Conservation (phyloP, 805 yeast genomes). For the Monosporozyma unispora region DNA sequence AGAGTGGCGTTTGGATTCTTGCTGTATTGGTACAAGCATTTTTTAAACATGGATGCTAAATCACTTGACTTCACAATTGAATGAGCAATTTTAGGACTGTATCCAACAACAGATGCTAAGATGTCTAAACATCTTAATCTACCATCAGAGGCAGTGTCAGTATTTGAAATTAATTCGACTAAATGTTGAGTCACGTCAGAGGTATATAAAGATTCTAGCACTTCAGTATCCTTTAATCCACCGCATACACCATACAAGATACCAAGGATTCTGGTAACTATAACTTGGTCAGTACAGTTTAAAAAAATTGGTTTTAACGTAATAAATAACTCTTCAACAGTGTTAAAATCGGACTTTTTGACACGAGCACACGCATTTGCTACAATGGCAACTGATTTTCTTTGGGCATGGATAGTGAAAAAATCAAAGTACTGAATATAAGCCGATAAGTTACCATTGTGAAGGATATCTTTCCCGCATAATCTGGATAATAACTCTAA, state of each 20-base stretch:
- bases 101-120: conserved; percentile 35
- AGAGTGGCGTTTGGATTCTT: conserved; percentile 34
- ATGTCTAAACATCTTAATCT: conserved; percentile 33
- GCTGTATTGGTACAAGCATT: conserved; percentile 45
- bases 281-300: conserved; percentile 42
- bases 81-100: conserved; percentile 36
- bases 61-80: conserved; percentile 40
- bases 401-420: conserved; percentile 80
- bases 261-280: conserved; percentile 16
- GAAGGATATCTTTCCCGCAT: conserved; percentile 42
- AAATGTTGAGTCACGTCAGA: conserved; percentile 30
- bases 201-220: conserved; percentile 20
- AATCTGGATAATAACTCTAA: conserved; percentile 56
- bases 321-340: conserved; percentile 50
- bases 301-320: conserved; percentile 45
- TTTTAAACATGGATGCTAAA: conserved; percentile 39
- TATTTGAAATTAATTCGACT: conserved; percentile 19
- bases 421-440: conserved; percentile 75
- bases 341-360: conserved; percentile 33
- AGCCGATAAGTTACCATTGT: conserved; percentile 50
- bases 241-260: conserved; percentile 22
- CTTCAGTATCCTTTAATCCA: conserved; percentile 12
- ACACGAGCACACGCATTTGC: conserved; percentile 57
- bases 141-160: conserved; percentile 28
- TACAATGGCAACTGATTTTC: conserved; percentile 66